Conservation (phyloP, 2,329 filamentous ascomycete genomes). For the Neofusicoccum ribis region DNA sequence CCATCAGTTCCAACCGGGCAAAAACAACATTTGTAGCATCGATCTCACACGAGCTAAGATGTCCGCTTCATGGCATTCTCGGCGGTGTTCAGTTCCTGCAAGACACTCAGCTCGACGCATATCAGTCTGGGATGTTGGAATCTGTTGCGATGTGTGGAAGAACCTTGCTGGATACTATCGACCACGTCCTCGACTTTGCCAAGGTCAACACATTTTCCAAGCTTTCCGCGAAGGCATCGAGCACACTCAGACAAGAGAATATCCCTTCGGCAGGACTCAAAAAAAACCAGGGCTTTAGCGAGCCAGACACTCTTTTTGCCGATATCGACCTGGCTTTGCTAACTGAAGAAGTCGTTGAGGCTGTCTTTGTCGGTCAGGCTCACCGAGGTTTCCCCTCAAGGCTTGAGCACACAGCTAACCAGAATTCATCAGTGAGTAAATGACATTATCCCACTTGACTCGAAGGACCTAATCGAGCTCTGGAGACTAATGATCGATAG, state of each 20-base stretch:
- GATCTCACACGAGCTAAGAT: constrained; percentile 62
- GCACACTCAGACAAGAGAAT: constrained; percentile 37
- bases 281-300: constrained; percentile 34
- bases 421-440: constrained; percentile 39
- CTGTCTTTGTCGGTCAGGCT: constrained; percentile 25
- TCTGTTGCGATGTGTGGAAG: constrained; percentile 42
- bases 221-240: constrained; percentile 25
- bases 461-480: background rate
- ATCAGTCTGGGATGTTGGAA: constrained; percentile 32
- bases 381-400: background rate
- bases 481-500: background rate
- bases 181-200: constrained; percentile 44
- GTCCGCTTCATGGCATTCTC: constrained; percentile 62
- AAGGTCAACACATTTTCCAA: constrained; percentile 40
- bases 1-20: constrained; percentile 43
- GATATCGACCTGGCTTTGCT: constrained; percentile 38
- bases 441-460: background rate
- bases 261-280: constrained; percentile 19
- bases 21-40: constrained; percentile 62
- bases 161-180: constrained; percentile 43
- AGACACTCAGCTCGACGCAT: constrained; percentile 37
- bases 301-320: constrained; percentile 19
- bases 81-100: constrained; percentile 50
- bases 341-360: constrained; percentile 39
- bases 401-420: background rate